Evolutionary conservation across 2,329 filamentous ascomycete genomes (phyloP).

Genomic region (Fusarium scirpi): DNA sequence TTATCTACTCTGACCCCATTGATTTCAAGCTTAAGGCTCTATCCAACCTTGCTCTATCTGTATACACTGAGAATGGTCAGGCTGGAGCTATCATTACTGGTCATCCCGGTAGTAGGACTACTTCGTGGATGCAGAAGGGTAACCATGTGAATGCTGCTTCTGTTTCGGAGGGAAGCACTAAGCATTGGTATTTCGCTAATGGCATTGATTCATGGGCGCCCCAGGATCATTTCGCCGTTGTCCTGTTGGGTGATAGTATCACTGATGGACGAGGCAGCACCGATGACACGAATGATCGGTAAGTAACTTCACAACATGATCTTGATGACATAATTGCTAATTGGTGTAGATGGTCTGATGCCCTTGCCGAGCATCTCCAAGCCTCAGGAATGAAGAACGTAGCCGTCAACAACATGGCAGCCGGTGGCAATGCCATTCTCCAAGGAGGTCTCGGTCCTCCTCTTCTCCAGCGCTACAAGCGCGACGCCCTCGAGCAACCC

Average conservation of each 20-base stretch:
- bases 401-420: slow-evolving; percentile 35
- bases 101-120: slow-evolving; percentile 34
- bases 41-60: slow-evolving; percentile 24
- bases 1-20: slow-evolving; percentile 24
- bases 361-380: slow-evolving; percentile 24
- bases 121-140: slow-evolving; percentile 32
- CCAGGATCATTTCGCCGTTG: slow-evolving; percentile 23
- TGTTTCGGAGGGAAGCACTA: slow-evolving; percentile 26
- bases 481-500: slow-evolving; percentile 23
- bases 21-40: slow-evolving; percentile 26
- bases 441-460: slow-evolving; percentile 25
- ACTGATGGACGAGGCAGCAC: slow-evolving; percentile 36
- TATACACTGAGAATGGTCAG: slow-evolving; percentile 25
- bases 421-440: slow-evolving; percentile 32
- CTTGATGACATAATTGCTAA: neutral
- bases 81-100: slow-evolving; percentile 29
- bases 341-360: slow-evolving; percentile 22
- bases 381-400: slow-evolving; percentile 12
- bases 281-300: slow-evolving; percentile 30
- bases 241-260: slow-evolving; percentile 32
- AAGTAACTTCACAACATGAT: neutral
- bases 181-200: slow-evolving; percentile 34
- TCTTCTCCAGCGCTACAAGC: slow-evolving; percentile 29
- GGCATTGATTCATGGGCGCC: slow-evolving; percentile 27
- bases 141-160: slow-evolving; percentile 30